These are phyloP conservation scores for Candida dubliniensis DNA, from an alignment of 1,139 yeast species.

Conservation along the genomic window DNA sequence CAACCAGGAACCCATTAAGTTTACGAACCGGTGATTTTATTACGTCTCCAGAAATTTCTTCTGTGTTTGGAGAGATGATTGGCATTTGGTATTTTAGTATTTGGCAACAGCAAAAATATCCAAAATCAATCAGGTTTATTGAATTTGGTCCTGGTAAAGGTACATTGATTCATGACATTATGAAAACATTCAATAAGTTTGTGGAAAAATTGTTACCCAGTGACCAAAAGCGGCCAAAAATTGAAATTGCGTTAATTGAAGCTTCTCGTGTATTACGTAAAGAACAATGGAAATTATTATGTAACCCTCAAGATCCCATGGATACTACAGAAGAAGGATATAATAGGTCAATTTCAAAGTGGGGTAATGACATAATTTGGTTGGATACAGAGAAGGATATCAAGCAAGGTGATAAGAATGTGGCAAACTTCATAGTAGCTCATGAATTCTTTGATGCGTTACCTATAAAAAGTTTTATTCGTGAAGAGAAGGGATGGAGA, in stretches of 20 bases:
- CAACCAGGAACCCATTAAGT: slow-evolving; percentile 75
- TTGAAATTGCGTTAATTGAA: slow-evolving; percentile 62
- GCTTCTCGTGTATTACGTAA: slow-evolving; percentile 66
- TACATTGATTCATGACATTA: slow-evolving; percentile 68
- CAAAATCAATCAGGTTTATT: slow-evolving; percentile 53
- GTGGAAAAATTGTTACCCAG: slow-evolving; percentile 20
- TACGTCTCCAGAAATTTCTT: slow-evolving; percentile 86
- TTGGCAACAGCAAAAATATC: slow-evolving; percentile 61
- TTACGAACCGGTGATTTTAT: slow-evolving; percentile 66
- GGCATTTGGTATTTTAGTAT: slow-evolving; percentile 70
- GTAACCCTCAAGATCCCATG: slow-evolving; percentile 30
- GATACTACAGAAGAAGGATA: slow-evolving; percentile 32
- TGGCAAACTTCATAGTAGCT: slow-evolving; percentile 67
- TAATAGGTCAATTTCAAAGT: slow-evolving; percentile 43
- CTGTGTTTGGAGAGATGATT: slow-evolving; percentile 83
- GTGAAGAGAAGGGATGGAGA: slow-evolving; percentile 76
- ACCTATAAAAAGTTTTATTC: slow-evolving; percentile 71
- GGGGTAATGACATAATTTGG: slow-evolving; percentile 65
- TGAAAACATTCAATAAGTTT: slow-evolving; percentile 49
- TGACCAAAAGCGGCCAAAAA: slow-evolving; percentile 16
- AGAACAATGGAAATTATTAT: slow-evolving; percentile 55
- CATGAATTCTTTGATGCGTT: slow-evolving; percentile 89
- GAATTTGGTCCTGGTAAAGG: slow-evolving; percentile 91
- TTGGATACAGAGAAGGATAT: slow-evolving; percentile 66
- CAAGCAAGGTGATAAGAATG: slow-evolving; percentile 28